Conservation (phyloP, 768 basidiomycete species). For the Butyriboletus loyo region DNA sequence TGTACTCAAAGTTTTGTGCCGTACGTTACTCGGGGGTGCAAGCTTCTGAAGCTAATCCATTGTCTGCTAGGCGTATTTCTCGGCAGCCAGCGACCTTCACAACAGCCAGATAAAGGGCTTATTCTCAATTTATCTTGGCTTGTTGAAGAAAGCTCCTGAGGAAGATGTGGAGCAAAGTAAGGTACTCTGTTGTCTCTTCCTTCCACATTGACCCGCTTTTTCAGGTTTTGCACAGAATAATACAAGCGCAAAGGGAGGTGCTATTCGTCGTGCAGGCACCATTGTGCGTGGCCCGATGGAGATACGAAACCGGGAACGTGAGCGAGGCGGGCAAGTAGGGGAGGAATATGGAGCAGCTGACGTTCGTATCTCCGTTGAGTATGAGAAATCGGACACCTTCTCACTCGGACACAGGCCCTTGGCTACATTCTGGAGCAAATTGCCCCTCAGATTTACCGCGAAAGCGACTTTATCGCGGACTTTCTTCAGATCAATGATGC, state of each 20-base stretch:
- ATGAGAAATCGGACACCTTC: neutral
- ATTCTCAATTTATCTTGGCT: constrained; percentile 52
- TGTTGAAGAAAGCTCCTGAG: constrained; percentile 64
- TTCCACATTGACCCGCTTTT: neutral
- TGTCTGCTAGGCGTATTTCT: constrained; percentile 79
- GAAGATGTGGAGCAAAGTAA: constrained; percentile 76
- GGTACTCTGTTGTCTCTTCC: constrained; percentile 7
- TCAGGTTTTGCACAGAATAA: constrained; percentile 43
- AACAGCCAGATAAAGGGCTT: constrained; percentile 75
- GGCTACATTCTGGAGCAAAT: constrained; percentile 73
- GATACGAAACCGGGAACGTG: constrained; percentile 39
- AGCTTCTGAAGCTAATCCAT: neutral
- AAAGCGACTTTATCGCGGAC: constrained; percentile 86
- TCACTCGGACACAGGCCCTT: constrained; percentile 55
- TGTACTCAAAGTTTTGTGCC: constrained; percentile 87
- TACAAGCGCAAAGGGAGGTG: constrained; percentile 43
- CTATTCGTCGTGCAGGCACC: constrained; percentile 81
- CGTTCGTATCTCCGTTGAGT: constrained; percentile 37
- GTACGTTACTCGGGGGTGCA: constrained; percentile 45
- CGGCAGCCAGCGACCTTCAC: constrained; percentile 80
- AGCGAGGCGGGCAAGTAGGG: constrained; percentile 50
- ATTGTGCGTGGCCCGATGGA: constrained; percentile 79
- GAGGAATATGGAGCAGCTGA: constrained; percentile 71
- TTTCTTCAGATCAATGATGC: constrained; percentile 91
- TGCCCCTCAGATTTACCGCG: constrained; percentile 68